Percentiles rank a stretch among this genome's conserved stretches.
phyloP scores from a whole-genome alignment of 2,329 filamentous ascomycete species.

The Chalaropsis ovoidea region DNA sequence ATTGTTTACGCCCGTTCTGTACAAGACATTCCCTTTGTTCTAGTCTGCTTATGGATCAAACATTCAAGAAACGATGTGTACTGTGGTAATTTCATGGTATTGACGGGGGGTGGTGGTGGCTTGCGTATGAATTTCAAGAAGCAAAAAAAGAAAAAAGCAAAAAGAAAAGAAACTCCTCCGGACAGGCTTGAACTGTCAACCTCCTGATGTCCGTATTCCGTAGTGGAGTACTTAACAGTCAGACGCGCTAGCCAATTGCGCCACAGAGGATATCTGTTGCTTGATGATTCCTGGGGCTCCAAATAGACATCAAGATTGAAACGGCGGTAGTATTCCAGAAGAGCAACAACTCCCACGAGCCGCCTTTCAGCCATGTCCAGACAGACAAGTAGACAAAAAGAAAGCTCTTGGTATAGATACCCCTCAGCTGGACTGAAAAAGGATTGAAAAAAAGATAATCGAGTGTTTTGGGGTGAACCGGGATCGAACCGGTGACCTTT shows the following conservation, averaged over 20 bases:
- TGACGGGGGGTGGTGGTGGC: not conserved
- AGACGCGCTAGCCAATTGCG: constrained; percentile 49
- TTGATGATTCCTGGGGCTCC: not conserved
- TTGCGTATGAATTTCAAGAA: not conserved
- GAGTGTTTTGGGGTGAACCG: constrained; percentile 14
- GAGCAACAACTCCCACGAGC: not conserved
- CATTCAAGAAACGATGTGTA: not conserved
- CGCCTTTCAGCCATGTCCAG: too few relatives aligned
- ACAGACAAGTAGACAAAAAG: not conserved
- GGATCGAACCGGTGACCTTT: constrained; percentile 21
- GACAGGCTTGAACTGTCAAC: constrained; percentile 15
- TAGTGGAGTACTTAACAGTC: constrained; percentile 39
- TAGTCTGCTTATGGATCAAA: too few relatives aligned
- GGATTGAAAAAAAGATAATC: too few relatives aligned
- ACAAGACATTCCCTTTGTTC: not conserved
- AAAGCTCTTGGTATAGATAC: too few relatives aligned
- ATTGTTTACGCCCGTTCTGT: not conserved
- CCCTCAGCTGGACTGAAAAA: too few relatives aligned
- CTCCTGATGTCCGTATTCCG: not conserved
- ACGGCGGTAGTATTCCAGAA: not conserved
- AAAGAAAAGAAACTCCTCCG: not conserved
- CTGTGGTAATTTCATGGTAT: not conserved
- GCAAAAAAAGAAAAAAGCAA: not conserved
- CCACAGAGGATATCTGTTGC: constrained; percentile 31
- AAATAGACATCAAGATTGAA: not conserved